Percentiles rank a stretch among this genome's conserved stretches.
Evolutionary conservation across 179 eudicot genomes (phyloP).

Genomic region (Camellia oleifera): DNA sequence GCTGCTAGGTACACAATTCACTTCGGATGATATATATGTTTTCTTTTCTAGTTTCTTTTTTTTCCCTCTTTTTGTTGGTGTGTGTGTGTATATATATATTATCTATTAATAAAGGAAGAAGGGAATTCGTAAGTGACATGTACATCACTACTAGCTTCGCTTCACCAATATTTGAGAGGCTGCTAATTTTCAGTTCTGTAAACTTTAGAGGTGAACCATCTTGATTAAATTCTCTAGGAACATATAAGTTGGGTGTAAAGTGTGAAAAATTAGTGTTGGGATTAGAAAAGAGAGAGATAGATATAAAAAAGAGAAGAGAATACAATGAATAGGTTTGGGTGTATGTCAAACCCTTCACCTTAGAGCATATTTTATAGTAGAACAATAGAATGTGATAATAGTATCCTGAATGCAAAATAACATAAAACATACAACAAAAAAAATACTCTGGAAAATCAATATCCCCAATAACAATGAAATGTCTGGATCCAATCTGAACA

Average conservation of each 20-base stretch:
- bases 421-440: no score
- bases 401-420: no score
- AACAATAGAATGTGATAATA: no score
- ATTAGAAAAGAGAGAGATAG: no score
- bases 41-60: not conserved
- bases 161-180: not conserved
- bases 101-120: not conserved
- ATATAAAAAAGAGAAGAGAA: no score
- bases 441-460: not conserved
- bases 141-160: not conserved
- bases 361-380: no score
- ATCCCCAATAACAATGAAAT: not conserved
- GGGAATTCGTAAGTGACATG: conserved; percentile 4
- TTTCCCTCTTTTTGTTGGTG: not conserved
- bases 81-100: not conserved
- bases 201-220: not conserved
- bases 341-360: no score
- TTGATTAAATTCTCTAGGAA: not conserved
- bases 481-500: not conserved
- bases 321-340: no score
- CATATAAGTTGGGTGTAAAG: not conserved
- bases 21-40: not conserved
- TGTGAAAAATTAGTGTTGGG: no score
- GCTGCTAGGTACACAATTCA: conserved; percentile 65
- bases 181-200: not conserved